Evolutionary conservation across 129 eudicot species (phyloP).

Genomic region (Dittrichia graveolens): DNA sequence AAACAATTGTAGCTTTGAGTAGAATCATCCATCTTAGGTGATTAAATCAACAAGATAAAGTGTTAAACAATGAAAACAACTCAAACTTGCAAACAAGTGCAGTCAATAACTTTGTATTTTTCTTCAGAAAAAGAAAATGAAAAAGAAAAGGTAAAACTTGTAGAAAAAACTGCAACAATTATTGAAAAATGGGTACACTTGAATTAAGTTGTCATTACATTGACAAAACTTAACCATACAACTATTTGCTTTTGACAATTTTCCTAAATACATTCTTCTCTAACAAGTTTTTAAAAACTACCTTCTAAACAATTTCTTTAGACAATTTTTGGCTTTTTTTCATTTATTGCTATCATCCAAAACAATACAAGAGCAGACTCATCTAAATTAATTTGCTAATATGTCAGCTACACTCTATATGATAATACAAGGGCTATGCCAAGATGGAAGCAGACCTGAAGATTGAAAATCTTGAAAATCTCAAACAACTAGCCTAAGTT

Average conservation of each 20-base stretch:
- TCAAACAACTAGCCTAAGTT: slow-evolving; percentile 37
- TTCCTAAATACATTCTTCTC: slow-evolving; percentile 33
- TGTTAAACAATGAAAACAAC: not conserved
- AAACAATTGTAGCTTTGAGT: too few relatives aligned
- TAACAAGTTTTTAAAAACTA: slow-evolving; percentile 25
- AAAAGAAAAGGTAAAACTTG: not conserved
- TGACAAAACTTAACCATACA: slow-evolving; percentile 27
- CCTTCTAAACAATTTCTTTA: slow-evolving; percentile 29
- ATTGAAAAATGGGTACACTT: slow-evolving; percentile 3
- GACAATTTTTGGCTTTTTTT: slow-evolving; percentile 26
- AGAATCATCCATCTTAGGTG: too few relatives aligned
- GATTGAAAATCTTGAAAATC: slow-evolving; percentile 37
- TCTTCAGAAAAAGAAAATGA: not conserved
- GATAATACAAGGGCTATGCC: slow-evolving; percentile 36
- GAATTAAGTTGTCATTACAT: slow-evolving; percentile 26
- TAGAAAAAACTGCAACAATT: slow-evolving; percentile 2
- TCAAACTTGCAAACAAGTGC: not conserved
- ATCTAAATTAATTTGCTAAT: slow-evolving; percentile 41
- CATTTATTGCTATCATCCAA: slow-evolving; percentile 36
- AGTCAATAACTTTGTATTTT: not conserved
- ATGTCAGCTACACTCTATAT: slow-evolving; percentile 45
- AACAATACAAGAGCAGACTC: slow-evolving; percentile 38
- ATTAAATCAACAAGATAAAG: too few relatives aligned
- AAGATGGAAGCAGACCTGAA: slow-evolving; percentile 23
- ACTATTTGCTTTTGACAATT: slow-evolving; percentile 27